phyloP scores from a whole-genome alignment of 106 monocot genomes.

The Allium fistulosum region DNA sequence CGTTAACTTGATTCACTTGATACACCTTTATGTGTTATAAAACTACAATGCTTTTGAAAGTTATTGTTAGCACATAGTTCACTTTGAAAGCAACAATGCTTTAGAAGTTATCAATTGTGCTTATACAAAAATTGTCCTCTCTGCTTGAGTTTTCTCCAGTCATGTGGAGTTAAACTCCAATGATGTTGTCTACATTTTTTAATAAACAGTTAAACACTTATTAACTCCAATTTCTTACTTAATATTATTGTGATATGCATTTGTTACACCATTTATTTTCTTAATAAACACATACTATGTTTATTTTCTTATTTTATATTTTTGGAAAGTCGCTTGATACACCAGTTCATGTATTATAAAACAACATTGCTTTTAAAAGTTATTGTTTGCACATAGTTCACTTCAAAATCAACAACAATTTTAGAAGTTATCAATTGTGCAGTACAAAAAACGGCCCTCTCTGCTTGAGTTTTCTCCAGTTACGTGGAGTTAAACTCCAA shows the following conservation, averaged over 20 bases:
- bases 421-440: conserved; percentile 28
- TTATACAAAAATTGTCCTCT: conserved; percentile 1
- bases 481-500: conserved; percentile 43
- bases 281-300: neutral
- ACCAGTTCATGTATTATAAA: no score
- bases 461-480: conserved; percentile 36
- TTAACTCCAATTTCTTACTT: no score
- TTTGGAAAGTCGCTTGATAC: no score
- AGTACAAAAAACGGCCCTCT: conserved; percentile 15
- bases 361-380: no score
- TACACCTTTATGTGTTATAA: neutral
- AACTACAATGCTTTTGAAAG: neutral
- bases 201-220: neutral
- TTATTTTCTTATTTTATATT: no score
- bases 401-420: conserved; percentile 10
- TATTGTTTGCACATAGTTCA: conserved; percentile 24
- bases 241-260: neutral
- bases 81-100: conserved; percentile 6
- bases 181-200: neutral
- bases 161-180: conserved; percentile 5
- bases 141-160: conserved; percentile 4
- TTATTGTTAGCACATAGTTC: conserved; percentile 6
- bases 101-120: conserved; percentile 14
- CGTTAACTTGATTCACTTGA: no score
- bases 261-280: neutral